These are phyloP conservation scores for Acrocalymma vagum DNA, from an alignment of 2,329 filamentous ascomycete species.

Conservation along the genomic window DNA sequence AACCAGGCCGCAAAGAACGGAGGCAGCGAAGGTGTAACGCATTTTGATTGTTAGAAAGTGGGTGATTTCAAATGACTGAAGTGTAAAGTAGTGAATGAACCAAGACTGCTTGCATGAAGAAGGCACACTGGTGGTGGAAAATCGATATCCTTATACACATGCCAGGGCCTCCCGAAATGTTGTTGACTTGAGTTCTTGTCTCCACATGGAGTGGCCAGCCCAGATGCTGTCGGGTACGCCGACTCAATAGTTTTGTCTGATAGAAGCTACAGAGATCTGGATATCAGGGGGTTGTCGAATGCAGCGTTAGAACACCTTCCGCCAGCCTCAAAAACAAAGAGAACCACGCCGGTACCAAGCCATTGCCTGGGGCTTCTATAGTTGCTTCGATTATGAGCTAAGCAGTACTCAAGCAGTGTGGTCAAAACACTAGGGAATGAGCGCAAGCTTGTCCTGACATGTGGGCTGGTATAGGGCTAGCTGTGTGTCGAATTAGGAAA, in stretches of 20 bases:
- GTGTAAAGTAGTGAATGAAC: too few relatives aligned
- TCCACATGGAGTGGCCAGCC: too few relatives aligned
- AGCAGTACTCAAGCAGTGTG: conserved; percentile 14
- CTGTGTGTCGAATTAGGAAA: too few relatives aligned
- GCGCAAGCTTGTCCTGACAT: conserved; percentile 1
- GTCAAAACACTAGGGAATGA: conserved; percentile 6
- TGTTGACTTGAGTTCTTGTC: too few relatives aligned
- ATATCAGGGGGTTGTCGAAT: too few relatives aligned
- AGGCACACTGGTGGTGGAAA: too few relatives aligned
- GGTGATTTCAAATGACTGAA: conserved; percentile 1
- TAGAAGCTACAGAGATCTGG: too few relatives aligned
- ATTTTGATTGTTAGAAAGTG: conserved; percentile 21
- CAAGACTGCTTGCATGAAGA: too few relatives aligned
- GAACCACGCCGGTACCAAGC: conserved; percentile 15
- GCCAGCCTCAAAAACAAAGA: too few relatives aligned
- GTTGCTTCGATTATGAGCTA: conserved; percentile 11
- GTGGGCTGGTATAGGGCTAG: conserved; percentile 5
- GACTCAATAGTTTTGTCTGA: conserved; percentile 8
- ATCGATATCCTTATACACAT: too few relatives aligned
- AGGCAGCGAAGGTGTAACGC: conserved; percentile 28
- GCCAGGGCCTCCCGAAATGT: too few relatives aligned
- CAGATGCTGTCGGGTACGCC: conserved; percentile 16
- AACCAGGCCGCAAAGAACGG: conserved; percentile 26
- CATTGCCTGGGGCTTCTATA: conserved; percentile 21
- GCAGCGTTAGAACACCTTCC: too few relatives aligned